These are phyloP conservation scores for Xerocomellus intermedius DNA, from an alignment of 768 basidiomycete species.

Conservation along the genomic window DNA sequence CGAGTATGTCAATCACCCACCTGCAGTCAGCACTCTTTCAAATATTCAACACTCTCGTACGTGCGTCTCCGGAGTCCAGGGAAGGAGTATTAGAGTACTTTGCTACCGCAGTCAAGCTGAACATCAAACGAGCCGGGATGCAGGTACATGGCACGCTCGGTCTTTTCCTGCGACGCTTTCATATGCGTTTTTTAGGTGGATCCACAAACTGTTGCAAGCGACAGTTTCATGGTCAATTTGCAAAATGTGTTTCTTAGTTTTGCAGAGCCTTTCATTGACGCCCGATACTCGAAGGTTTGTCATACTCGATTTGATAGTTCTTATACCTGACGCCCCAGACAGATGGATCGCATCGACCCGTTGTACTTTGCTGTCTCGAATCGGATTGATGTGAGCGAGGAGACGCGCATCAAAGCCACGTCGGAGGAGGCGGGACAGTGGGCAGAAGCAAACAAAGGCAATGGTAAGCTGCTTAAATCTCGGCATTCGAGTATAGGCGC, in stretches of 20 bases:
- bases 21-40: conserved; percentile 69
- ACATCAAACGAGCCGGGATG: conserved; percentile 87
- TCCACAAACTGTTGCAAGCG: conserved; percentile 78
- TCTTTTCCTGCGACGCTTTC: not conserved
- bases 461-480: conserved; percentile 36
- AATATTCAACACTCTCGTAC: conserved; percentile 84
- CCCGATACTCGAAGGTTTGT: conserved; percentile 77
- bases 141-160: conserved; percentile 47
- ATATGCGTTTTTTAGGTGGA: conserved; percentile 58
- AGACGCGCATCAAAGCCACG: conserved; percentile 92
- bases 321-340: conserved; percentile 3
- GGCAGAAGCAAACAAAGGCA: conserved; percentile 51
- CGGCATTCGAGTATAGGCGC: not conserved
- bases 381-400: conserved; percentile 77
- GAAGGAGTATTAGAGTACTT: conserved; percentile 87
- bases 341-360: conserved; percentile 92
- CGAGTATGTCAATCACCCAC: not conserved
- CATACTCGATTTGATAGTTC: not conserved
- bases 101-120: conserved; percentile 67
- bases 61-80: conserved; percentile 72
- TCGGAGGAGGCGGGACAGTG: conserved; percentile 82
- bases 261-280: conserved; percentile 94
- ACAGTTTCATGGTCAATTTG: conserved; percentile 91
- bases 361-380: conserved; percentile 72
- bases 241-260: conserved; percentile 81